Evolutionary conservation across 352 stramenopile species (phyloP).

Genomic region (Salisapilia sapeloensis): DNA sequence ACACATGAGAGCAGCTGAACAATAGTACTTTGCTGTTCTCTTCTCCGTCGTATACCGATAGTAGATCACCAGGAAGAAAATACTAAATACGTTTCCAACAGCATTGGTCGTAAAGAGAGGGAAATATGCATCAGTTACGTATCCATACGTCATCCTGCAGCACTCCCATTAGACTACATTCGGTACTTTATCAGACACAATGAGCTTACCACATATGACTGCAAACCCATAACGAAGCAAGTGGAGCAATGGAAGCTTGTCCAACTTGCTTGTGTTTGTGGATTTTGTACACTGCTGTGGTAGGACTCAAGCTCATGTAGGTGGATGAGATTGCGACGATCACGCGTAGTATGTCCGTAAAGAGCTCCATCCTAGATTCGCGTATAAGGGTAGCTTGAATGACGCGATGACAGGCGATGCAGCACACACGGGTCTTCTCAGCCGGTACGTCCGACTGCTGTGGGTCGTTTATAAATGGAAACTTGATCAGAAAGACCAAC

Average conservation of each 20-base stretch:
- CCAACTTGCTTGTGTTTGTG: conserved; percentile 10
- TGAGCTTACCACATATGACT: conserved; percentile 22
- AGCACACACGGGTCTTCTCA: too few species aligned
- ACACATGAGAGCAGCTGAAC: too few species aligned
- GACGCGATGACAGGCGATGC: too few species aligned
- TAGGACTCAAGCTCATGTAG: conserved; percentile 26
- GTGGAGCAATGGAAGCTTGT: conserved; percentile 18
- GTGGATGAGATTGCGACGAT: too few species aligned
- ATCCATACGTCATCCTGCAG: conserved; percentile 25
- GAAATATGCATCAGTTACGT: conserved; percentile 24
- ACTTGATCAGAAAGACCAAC: too few species aligned
- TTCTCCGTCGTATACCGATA: conserved; percentile 17
- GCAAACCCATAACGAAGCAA: conserved; percentile 19
- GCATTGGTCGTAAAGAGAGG: conserved; percentile 23
- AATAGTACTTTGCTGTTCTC: too few species aligned
- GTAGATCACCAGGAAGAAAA: conserved; percentile 26
- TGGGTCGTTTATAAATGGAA: too few species aligned
- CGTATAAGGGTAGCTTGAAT: too few species aligned
- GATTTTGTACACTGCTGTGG: conserved; percentile 13
- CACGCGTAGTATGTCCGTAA: too few species aligned
- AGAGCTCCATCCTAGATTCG: too few species aligned
- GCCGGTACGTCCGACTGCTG: too few species aligned
- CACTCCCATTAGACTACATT: not conserved
- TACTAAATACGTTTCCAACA: conserved; percentile 13
- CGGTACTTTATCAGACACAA: conserved; percentile 4